Evolutionary conservation across 371 early-diverging fungal species (phyloP), one percentile per base, ranked within the genome.

Genomic region (Cokeromyces recurvatus): DNA sequence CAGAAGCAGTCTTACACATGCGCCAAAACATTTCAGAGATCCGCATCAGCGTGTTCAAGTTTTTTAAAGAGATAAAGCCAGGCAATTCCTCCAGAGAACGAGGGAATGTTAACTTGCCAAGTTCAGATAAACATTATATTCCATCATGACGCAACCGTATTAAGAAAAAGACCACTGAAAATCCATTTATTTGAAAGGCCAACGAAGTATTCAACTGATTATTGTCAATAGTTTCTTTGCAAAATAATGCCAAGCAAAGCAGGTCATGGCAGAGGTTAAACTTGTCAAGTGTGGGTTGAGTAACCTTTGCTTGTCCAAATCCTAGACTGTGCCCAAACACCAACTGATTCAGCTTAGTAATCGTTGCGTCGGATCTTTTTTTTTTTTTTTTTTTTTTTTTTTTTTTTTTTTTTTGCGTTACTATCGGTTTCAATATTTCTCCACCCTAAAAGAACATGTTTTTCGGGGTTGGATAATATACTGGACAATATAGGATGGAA

Each of bases 161-260:
- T 49, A 53, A 46, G 40, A 46, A 59, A 35, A 59, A 59, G 43
- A 49, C 43, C 38, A 54, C 51, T 29, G 40, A 48, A 32, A 59
- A 59, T 48, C 48, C 55, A 36, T 54, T 45, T 23, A 59, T 54
- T 39, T 59, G 55, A 43, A 59, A 48, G 24, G 48, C 35, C 38
- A 59, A 50, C 43, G 42, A 53, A 40, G 36, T 41, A 20, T 47
- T 43, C 51, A 39, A 47, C 40, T 44, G 41, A 35, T 51, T 45
- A 19, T 27, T 39, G 48, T 54, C 41, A 41, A 59, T 54, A 20
- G 48, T 31, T 36, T 59, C 54, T 45, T 59, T 59, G 32, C 39
- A 37, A 40, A 55, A 60, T 20, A 44, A 36, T 45, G 43, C 51
- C 45, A 60, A 48, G 37, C 48, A 55, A 41, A 48, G 35, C 17